These are phyloP conservation scores for Phytophthora brassicae DNA, from an alignment of 352 stramenopile genomes.

Conservation along the genomic window DNA sequence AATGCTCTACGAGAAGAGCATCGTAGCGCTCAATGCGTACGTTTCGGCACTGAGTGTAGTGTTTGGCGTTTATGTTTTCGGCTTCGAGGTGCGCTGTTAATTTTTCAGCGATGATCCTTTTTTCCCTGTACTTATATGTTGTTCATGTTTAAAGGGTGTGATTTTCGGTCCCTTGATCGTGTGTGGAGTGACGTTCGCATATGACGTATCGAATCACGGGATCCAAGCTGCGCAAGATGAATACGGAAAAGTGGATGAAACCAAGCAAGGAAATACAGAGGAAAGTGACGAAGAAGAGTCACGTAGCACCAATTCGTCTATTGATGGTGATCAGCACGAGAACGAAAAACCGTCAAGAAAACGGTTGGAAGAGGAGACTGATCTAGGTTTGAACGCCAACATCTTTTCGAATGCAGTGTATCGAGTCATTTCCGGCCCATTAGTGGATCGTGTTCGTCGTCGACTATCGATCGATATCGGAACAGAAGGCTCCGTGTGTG, in stretches of 20 bases:
- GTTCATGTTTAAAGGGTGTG: constrained; percentile 47
- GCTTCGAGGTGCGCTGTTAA: constrained; percentile 60
- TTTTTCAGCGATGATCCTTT: not conserved
- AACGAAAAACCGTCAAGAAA: constrained; percentile 18
- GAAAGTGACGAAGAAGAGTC: constrained; percentile 59
- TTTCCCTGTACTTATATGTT: not conserved
- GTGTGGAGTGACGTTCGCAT: constrained; percentile 82
- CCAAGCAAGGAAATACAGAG: constrained; percentile 31
- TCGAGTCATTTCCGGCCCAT: constrained; percentile 72
- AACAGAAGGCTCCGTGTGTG: constrained; percentile 70
- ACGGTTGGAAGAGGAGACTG: constrained; percentile 20
- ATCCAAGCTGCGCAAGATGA: constrained; percentile 86
- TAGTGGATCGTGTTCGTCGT: constrained; percentile 76
- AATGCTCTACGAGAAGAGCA: constrained; percentile 89
- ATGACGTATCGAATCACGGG: constrained; percentile 86
- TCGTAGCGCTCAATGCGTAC: constrained; percentile 84
- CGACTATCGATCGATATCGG: constrained; percentile 79
- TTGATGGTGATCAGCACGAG: constrained; percentile 34
- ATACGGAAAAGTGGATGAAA: constrained; percentile 45
- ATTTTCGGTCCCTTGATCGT: constrained; percentile 86
- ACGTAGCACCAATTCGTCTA: constrained; percentile 43
- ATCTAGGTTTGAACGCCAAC: constrained; percentile 45
- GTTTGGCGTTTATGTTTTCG: constrained; percentile 87
- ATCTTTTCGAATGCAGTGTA: constrained; percentile 87
- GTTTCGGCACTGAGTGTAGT: constrained; percentile 85